Conservation (phyloP, 345 rosid species). For the Acer yangbiense region DNA sequence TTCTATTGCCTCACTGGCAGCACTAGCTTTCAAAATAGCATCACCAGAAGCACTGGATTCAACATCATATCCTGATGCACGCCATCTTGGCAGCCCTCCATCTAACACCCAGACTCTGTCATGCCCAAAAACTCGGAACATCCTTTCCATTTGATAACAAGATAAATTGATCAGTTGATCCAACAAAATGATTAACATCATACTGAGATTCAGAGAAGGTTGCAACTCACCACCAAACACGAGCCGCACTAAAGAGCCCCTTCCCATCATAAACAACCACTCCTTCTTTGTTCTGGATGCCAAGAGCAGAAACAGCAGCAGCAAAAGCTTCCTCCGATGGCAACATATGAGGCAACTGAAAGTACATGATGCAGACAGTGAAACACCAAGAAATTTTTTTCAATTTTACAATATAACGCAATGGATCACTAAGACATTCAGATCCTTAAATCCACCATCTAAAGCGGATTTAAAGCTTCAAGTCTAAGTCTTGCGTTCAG, state of each 20-base stretch:
- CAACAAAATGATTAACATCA: neutral
- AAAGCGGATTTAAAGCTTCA: neutral
- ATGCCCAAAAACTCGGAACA: conserved; percentile 97
- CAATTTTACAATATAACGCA: neutral
- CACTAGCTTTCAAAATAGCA: conserved; percentile 93
- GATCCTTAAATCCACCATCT: neutral
- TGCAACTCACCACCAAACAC: conserved; percentile 95
- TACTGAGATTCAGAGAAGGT: conserved; percentile 7
- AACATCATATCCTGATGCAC: conserved; percentile 94
- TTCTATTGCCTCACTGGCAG: conserved; percentile 95
- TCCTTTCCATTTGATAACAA: conserved; percentile 50
- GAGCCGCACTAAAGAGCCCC: conserved; percentile 98
- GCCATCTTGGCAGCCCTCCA: conserved; percentile 99
- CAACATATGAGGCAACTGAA: conserved; percentile 84
- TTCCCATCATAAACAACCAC: conserved; percentile 97
- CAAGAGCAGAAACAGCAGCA: conserved; percentile 95
- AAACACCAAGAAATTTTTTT: neutral
- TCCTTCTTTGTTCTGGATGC: conserved; percentile 83
- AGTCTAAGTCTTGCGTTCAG: neutral
- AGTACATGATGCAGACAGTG: neutral
- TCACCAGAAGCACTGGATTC: conserved; percentile 98
- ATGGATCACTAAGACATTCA: neutral
- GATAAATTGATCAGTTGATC: conserved; percentile 16
- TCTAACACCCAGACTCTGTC: conserved; percentile 89
- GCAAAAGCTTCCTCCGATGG: conserved; percentile 98